Evolutionary conservation across 441 rosid genomes (phyloP).

Genomic region (Macaranga tanarius): DNA sequence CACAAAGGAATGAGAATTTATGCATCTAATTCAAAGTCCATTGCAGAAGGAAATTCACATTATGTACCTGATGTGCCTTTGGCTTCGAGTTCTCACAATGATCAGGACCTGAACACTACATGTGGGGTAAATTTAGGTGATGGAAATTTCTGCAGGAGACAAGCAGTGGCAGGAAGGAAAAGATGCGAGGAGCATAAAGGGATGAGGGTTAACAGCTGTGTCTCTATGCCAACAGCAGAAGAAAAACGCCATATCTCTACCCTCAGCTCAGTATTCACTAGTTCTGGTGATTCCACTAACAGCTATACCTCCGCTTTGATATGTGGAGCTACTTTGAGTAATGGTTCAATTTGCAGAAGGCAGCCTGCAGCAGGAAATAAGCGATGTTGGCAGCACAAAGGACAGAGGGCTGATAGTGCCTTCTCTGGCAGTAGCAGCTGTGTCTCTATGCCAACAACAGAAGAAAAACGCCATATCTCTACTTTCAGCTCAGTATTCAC

Average conservation of each 20-base stretch:
- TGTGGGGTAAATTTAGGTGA: constrained; percentile 46
- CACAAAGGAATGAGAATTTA: constrained; percentile 59
- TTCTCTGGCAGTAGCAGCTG: not conserved
- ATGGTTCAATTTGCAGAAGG: constrained; percentile 38
- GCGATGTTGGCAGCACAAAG: constrained; percentile 40
- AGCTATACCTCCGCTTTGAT: not conserved
- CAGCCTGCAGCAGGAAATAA: constrained; percentile 26
- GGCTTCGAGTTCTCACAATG: constrained; percentile 20
- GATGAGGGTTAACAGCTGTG: constrained; percentile 29
- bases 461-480: constrained; percentile 8
- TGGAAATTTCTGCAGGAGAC: constrained; percentile 36
- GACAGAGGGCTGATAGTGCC: constrained; percentile 11
- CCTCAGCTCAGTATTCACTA: not conserved
- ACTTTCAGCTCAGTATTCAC: not conserved
- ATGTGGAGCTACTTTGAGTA: constrained; percentile 30
- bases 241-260: constrained; percentile 7
- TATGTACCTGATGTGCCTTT: not conserved
- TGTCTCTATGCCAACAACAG: constrained; percentile 13
- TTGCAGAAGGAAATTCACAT: constrained; percentile 17
- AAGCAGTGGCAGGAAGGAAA: constrained; percentile 38
- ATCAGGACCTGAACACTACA: not conserved
- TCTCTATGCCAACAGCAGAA: constrained; percentile 14
- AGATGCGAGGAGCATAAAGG: constrained; percentile 53
- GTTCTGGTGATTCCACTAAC: constrained; percentile 2
- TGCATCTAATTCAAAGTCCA: constrained; percentile 16